phyloP scores from a whole-genome alignment of 768 basidiomycete genomes.

The Neoboletus subvelutipes region DNA sequence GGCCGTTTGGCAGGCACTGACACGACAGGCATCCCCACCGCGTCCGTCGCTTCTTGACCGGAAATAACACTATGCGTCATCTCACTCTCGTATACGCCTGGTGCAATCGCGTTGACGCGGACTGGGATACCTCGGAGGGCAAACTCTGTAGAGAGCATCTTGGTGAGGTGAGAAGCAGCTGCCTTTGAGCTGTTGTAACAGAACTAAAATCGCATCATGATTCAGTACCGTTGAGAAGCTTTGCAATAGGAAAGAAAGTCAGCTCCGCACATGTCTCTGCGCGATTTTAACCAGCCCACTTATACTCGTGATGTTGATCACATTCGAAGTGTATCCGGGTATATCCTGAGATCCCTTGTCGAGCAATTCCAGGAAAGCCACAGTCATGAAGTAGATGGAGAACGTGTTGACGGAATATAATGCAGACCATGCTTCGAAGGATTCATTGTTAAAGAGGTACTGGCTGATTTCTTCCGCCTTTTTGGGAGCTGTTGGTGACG shows the following conservation, averaged over 20 bases:
- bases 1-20: conserved; percentile 62
- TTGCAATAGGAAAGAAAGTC: neutral
- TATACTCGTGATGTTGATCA: conserved; percentile 78
- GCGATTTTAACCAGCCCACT: conserved; percentile 70
- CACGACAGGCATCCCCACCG: conserved; percentile 55
- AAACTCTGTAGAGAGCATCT: conserved; percentile 73
- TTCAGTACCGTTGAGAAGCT: neutral
- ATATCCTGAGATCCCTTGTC: conserved; percentile 66
- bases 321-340: conserved; percentile 56
- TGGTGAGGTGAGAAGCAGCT: conserved; percentile 74
- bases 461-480: conserved; percentile 63
- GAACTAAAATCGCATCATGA: conserved; percentile 47
- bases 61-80: conserved; percentile 60
- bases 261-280: conserved; percentile 69
- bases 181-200: conserved; percentile 82
- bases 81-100: conserved; percentile 74
- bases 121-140: conserved; percentile 66
- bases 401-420: conserved; percentile 69
- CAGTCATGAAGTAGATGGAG: conserved; percentile 75
- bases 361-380: conserved; percentile 73
- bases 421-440: conserved; percentile 59
- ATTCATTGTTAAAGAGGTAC: conserved; percentile 69
- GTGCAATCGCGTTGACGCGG: conserved; percentile 72
- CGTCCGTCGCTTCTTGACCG: conserved; percentile 47
- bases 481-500: conserved; percentile 55